Base-by-base conservation (phyloP, 441 rosid genomes). In the Metrosideros polymorpha region DNA sequence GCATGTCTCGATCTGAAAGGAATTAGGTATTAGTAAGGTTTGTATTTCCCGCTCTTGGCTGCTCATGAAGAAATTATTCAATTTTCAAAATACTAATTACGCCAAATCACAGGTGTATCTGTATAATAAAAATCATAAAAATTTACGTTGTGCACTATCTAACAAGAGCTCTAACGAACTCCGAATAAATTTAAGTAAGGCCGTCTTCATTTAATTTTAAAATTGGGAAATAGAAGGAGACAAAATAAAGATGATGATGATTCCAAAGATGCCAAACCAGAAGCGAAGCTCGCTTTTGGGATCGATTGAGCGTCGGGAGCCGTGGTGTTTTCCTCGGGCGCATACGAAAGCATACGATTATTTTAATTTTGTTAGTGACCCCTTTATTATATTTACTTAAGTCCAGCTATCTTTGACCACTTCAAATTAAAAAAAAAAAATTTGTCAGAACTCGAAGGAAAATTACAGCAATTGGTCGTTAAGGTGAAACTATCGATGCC, bases 41-140 rank as follows among this genome's bases (percentile, higher is more conserved):
- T 14, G 35, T 59, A 35, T 18, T 29, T 14, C 71, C 35, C 5
- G 2, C 71, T 29, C 9, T 45, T 12, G 49, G 49, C 30, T 27
- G 3, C 29, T 55, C 0, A 1, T n/a, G 6, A 57, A 7, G 3
- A 13, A 57, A 57, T 13, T 5, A 29, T 29, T 59, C 1, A 12
- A 29, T 7, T 4, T 59, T 59, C 71, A n/a, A 57, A 56, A 57
- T 27, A 7, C 39, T 29, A 59, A 15, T 17, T 15, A 29, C 0
- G 0, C n/a, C 3, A 1, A 4, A 59, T 59, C 39, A 7, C 32
- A 14, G 9, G 19, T 0, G 39, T 4, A 59, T 15, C 1, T 2
- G 9, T 59, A 57, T 3, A 12, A n/a, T 10, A 25, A n/a, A n/a
- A 57, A 12, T 57, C 24, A n/a, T n/a, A n/a, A n/a, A n/a, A 32